Conservation (phyloP, 2,329 filamentous ascomycete species). For the Aureobasidium namibiae region DNA sequence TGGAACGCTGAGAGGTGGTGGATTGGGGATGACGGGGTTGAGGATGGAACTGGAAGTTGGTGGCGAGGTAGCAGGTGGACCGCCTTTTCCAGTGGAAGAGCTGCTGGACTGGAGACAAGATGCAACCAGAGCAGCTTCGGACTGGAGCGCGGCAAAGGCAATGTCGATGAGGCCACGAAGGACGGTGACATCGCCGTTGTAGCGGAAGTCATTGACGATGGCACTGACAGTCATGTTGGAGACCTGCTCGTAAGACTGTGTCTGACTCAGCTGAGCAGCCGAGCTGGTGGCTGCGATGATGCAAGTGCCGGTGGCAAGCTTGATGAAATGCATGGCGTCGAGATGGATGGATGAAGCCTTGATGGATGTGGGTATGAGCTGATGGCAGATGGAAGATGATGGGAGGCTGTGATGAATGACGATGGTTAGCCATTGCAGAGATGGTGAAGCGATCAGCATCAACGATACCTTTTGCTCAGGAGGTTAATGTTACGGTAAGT, state of each 20-base stretch:
- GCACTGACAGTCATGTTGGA: conserved; percentile 6
- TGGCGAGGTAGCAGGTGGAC: neutral
- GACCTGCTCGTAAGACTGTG: conserved; percentile 8
- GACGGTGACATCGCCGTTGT: conserved; percentile 9
- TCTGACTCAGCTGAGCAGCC: neutral
- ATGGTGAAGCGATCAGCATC: neutral
- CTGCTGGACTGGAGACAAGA: neutral
- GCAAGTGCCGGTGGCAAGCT: neutral
- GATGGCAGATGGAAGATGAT: conserved; percentile 4
- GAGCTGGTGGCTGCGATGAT: neutral
- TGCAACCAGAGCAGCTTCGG: conserved; percentile 7
- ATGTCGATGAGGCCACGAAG: conserved; percentile 11
- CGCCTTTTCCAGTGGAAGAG: neutral
- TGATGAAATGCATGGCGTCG: conserved; percentile 9
- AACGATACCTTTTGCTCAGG: neutral
- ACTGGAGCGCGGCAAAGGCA: conserved; percentile 9
- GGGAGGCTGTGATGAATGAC: neutral
- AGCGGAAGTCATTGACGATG: conserved; percentile 11
- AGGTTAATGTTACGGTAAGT: neutral
- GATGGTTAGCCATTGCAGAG: neutral
- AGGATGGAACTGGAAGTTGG: neutral
- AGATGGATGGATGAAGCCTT: conserved; percentile 6
- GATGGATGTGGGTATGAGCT: conserved; percentile 1
- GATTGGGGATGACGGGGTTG: conserved; percentile 3
- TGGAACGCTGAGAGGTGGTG: conserved; percentile 1